Evolutionary conservation across 2,329 filamentous ascomycete genomes (phyloP).

Genomic region (Pseudopithomyces maydicus): DNA sequence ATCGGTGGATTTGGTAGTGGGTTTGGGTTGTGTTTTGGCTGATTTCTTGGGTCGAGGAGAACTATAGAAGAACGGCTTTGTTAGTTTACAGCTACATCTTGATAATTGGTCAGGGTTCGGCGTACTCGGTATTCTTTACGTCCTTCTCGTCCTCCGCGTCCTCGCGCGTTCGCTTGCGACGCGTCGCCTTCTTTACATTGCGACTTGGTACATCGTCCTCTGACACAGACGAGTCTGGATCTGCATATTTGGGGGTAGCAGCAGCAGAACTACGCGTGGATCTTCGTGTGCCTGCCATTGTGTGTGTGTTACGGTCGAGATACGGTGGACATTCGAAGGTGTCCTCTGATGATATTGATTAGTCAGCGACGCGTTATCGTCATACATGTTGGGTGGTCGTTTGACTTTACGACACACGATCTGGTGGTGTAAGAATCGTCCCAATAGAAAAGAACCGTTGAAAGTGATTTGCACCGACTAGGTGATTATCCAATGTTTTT

Average conservation of each 20-base stretch:
- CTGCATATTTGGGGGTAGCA: conserved; percentile 25
- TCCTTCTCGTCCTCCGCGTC: conserved; percentile 17
- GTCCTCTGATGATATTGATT: neutral
- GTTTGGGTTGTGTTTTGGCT: conserved; percentile 13
- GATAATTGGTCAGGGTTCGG: neutral
- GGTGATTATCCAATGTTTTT: neutral
- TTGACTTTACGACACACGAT: too few relatives aligned
- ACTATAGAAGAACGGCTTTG: neutral
- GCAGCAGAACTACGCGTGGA: conserved; percentile 32
- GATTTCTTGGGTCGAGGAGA: conserved; percentile 28
- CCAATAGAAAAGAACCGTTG: too few relatives aligned
- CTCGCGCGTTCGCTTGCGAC: conserved; percentile 34
- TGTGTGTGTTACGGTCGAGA: conserved; percentile 4
- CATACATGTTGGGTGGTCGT: too few relatives aligned
- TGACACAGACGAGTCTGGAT: conserved; percentile 18
- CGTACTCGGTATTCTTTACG: conserved; percentile 13
- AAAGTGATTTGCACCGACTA: neutral
- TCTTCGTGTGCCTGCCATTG: conserved; percentile 36
- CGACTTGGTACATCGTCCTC: conserved; percentile 23
- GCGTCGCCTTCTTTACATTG: conserved; percentile 30
- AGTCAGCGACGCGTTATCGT: neutral
- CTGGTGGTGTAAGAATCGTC: too few relatives aligned
- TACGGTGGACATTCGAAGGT: neutral
- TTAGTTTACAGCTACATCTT: neutral
- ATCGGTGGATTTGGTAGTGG: neutral